Base-by-base conservation (phyloP, 139 green algal species). In the Volvox africanus region DNA sequence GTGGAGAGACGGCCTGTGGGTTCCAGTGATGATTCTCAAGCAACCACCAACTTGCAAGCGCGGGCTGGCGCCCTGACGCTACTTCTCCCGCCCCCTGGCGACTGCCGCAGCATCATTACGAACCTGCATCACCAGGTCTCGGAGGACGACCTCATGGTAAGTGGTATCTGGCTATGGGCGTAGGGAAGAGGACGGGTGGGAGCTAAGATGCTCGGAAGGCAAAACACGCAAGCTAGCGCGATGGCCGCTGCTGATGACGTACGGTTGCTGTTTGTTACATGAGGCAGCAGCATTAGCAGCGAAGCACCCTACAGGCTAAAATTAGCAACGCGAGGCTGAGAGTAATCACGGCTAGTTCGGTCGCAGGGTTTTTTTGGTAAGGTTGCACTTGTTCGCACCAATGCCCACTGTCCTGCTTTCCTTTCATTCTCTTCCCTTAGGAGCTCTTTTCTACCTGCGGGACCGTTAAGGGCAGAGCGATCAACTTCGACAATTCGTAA, bases 381-480 rank as follows among this genome's bases (percentile, higher is more conserved):
- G 44, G 5, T 9, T 55, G 44, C 5, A 5, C 9, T 9, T 55
- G 44, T 9, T 55, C n/a, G n/a, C n/a, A n/a, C n/a, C 9, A 55
- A 55, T 9, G 44, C 44, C 9, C 44, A 55, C 44, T 55, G 44
- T 55, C 32, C 14, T n/a, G 77, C n/a, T 20, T 61, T 61, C 35
- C 19, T 22, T 1, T 44, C 78, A 6, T 5, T 55, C 44, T 55
- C 44, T 14, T 55, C 6, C 28, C n/a, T 1, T 71, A 90, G 86
- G 86, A 90, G 86, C 86, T 90, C 21, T 90, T 90, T 61, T 76
- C 55, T 14, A 90, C 86, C 5, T 77, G 50, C 32, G 86, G 86
- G 30, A 84, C 50, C 12, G 86, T 90, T 32, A 84, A 37, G 86
- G 61, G 50, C 32, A 44, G 65, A 44, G 73, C 22, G 44, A 35